Base-by-base conservation (phyloP, 192 early-diverging fungal species). In the Backusella australiensis region DNA sequence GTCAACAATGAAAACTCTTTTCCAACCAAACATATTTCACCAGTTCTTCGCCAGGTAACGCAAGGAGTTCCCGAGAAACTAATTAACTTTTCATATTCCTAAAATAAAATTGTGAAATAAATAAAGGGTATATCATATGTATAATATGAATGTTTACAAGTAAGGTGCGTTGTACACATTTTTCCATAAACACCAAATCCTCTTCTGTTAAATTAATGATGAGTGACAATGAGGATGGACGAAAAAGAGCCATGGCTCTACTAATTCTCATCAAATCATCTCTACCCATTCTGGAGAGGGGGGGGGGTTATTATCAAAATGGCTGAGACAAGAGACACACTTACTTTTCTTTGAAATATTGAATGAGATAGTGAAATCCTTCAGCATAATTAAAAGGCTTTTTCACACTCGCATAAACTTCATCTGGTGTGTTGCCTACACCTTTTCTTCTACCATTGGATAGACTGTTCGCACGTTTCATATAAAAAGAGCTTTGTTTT, bases 1-100 rank as follows among this genome's bases (percentile, higher is more conserved):
- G 97, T 98, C 74, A 98, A 79, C 34, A 98, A 87, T 8, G 94
- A 95, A 78, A 98, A 98, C 80, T 98, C 97, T 79, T 97, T 98
- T 56, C 97, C 97, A 6, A 98, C 97, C 42, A 98, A 81, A 9
- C 91, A 94, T 74, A 98, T 96, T 83, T 98, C 96, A 42, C 97
- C 97, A 1, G 95, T 96, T 21, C 97, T 89, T 53, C 97, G 91
- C 97, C 97, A 98, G 26, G 97, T 94, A n/a, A 97, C 95, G 1
- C 95, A 96, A 7, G 97, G 97, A 34, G 97, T 98, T 36, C 97
- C 97, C 26, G 96, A 96, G 72, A 93, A 97, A 1, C 91, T 92
- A 67, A 98, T 96, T 21, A 98, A 82, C 79, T 98, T 96, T 79
- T 97, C 96, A 73, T 93, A 97, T 87, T 98, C 97, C 91, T 94